These are phyloP conservation scores for Solioccasus polychromus DNA, from an alignment of 768 basidiomycete species.

Conservation along the genomic window DNA sequence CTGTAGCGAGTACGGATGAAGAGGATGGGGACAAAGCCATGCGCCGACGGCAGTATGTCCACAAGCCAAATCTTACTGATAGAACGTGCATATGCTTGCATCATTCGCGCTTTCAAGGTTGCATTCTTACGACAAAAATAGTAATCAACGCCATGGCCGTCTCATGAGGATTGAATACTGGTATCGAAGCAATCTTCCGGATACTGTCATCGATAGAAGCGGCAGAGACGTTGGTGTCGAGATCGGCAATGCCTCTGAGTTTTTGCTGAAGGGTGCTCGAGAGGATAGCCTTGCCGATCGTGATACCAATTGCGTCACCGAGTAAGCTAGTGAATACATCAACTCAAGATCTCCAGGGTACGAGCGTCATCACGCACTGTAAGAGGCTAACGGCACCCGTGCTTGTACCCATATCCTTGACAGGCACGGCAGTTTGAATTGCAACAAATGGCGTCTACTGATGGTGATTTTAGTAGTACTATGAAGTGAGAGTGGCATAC, in stretches of 20 bases:
- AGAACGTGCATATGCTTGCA: slow-evolving; percentile 36
- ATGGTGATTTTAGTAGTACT: background rate
- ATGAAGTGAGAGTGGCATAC: slow-evolving; percentile 1
- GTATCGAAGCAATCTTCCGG: slow-evolving; percentile 36
- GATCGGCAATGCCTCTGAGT: slow-evolving; percentile 15
- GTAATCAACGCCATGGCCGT: slow-evolving; percentile 3
- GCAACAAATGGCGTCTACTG: slow-evolving; percentile 31
- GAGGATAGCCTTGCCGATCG: slow-evolving; percentile 70
- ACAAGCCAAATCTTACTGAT: slow-evolving; percentile 41
- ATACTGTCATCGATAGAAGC: slow-evolving; percentile 48
- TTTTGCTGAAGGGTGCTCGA: slow-evolving; percentile 42
- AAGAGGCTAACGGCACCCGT: slow-evolving; percentile 37
- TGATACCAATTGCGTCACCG: slow-evolving; percentile 73
- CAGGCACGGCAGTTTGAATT: slow-evolving; percentile 46
- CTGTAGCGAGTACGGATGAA: slow-evolving; percentile 37
- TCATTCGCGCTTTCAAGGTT: slow-evolving; percentile 28
- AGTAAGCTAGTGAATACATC: slow-evolving; percentile 43
- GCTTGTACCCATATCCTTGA: slow-evolving; percentile 41
- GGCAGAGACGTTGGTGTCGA: slow-evolving; percentile 39
- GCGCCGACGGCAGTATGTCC: slow-evolving; percentile 27
- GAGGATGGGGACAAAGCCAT: slow-evolving; percentile 31
- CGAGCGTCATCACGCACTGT: slow-evolving; percentile 15
- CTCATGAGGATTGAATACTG: slow-evolving; percentile 18
- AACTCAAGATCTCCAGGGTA: background rate
- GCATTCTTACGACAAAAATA: slow-evolving; percentile 22